These are phyloP conservation scores for Fusarium oligoseptatum DNA, from an alignment of 2,329 filamentous ascomycete genomes.

Conservation along the genomic window DNA sequence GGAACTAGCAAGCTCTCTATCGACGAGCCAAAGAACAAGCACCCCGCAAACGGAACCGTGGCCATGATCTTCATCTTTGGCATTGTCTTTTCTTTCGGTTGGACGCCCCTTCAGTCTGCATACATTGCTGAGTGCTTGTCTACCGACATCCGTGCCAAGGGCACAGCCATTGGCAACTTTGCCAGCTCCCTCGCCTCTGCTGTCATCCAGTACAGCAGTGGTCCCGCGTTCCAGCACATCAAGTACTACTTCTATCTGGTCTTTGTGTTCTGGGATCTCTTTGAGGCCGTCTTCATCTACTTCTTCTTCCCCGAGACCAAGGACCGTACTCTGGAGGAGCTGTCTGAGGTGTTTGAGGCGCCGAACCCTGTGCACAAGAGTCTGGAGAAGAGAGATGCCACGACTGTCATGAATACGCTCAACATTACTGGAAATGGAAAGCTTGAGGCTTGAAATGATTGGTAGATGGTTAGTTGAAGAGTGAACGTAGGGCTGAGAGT, in stretches of 20 bases:
- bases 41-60: slow-evolving; percentile 59
- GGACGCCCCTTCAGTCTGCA: slow-evolving; percentile 63
- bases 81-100: slow-evolving; percentile 64
- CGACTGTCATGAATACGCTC: slow-evolving; percentile 59
- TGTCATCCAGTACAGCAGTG: slow-evolving; percentile 60
- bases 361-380: slow-evolving; percentile 61
- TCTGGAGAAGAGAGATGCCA: slow-evolving; percentile 56
- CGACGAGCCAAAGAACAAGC: slow-evolving; percentile 50
- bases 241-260: slow-evolving; percentile 61
- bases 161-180: slow-evolving; percentile 59
- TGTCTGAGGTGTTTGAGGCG: slow-evolving; percentile 64
- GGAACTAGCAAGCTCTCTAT: slow-evolving; percentile 60
- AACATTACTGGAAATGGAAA: slow-evolving; percentile 49
- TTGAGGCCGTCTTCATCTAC: slow-evolving; percentile 60
- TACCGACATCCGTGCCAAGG: slow-evolving; percentile 60
- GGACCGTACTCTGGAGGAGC: slow-evolving; percentile 65
- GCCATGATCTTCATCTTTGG: slow-evolving; percentile 66
- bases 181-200: slow-evolving; percentile 54
- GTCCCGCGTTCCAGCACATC: slow-evolving; percentile 58
- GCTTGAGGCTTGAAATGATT: slow-evolving; percentile 20
- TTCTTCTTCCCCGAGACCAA: slow-evolving; percentile 65
- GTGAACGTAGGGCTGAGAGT: background rate
- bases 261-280: slow-evolving; percentile 60
- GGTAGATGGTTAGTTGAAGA: background rate
- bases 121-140: slow-evolving; percentile 63